Percentiles rank a stretch among this genome's conserved stretches.
These are phyloP conservation scores for Aspergillus sp. DNA, from an alignment of 2,329 filamentous ascomycete species.

Conservation along the genomic window DNA sequence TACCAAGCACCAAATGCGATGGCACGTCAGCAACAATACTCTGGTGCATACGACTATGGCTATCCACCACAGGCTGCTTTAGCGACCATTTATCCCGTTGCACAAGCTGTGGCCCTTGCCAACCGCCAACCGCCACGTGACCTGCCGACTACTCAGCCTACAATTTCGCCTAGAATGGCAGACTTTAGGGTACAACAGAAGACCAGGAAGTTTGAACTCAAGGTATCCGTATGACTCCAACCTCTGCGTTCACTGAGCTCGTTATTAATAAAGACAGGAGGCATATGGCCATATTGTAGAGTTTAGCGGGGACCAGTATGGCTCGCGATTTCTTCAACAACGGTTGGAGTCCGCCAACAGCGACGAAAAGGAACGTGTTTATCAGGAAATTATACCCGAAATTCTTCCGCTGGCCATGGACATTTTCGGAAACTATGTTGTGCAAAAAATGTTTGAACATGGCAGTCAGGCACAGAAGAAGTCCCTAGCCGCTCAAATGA, in stretches of 20 bases:
- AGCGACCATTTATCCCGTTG: slow-evolving; percentile 33
- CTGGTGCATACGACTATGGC: slow-evolving; percentile 34
- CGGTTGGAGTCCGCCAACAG: slow-evolving; percentile 92
- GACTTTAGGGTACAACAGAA: slow-evolving; percentile 72
- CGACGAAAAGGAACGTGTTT: slow-evolving; percentile 90
- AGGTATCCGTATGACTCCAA: slow-evolving; percentile 46
- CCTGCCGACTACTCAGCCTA: slow-evolving; percentile 59
- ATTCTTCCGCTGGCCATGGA: slow-evolving; percentile 89
- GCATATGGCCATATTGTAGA: slow-evolving; percentile 87
- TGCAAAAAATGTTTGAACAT: slow-evolving; percentile 96
- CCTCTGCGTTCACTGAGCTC: not conserved
- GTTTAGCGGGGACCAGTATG: slow-evolving; percentile 93
- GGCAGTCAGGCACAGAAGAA: slow-evolving; percentile 93
- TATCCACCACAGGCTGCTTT: slow-evolving; percentile 36
- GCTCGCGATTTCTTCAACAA: slow-evolving; percentile 91
- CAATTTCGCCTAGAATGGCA: slow-evolving; percentile 72
- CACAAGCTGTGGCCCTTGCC: slow-evolving; percentile 35
- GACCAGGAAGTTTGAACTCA: slow-evolving; percentile 75
- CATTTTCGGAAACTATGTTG: slow-evolving; percentile 97
- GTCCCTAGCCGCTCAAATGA: slow-evolving; percentile 81
- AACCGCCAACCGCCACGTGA: slow-evolving; percentile 53
- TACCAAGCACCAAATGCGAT: slow-evolving; percentile 28
- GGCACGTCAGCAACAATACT: slow-evolving; percentile 29
- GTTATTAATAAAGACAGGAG: slow-evolving; percentile 51
- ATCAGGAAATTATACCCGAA: slow-evolving; percentile 82